Evolutionary conservation across 108 stramenopile genomes (phyloP), one percentile per base, ranked within the genome.

Genomic region (Stephanodiscus minutulus): DNA sequence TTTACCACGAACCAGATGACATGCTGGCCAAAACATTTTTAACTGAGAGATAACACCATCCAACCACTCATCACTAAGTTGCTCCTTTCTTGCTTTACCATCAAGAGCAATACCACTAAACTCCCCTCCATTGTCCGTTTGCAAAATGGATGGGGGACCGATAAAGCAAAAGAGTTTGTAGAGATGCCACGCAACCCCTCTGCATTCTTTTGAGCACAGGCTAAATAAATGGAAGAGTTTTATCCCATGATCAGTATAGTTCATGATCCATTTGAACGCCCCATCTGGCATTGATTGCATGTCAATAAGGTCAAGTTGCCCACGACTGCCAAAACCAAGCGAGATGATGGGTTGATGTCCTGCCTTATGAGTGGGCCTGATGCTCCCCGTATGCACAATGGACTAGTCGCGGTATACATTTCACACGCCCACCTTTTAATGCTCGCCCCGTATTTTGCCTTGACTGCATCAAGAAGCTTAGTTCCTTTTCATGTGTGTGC

Each of bases 281-380:
- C 66, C 65, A 66, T 74, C 73, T 11, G 73, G 65, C 73, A 74
- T 74, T 1, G 24, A 58, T 41, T 74, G 73, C 31, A 57, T 55
- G 44, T 74, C 65, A 58, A 67, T 67, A 28, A 66, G n/a, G n/a
- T 74, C 73, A 50, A 74, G 36, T 50, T 74, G 64, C 1, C 52
- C 73, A 21, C 73, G 53, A 7, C 13, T 2, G n/a, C 55, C 55
- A 28, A 67, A 57, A 12, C 64, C 73, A 57, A 17, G n/a, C n/a
- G 73, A 66, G 29, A 74, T 31, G 47, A 74, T 66, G 9, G 64
- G 64, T 25, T 56, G 53, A 59, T 57, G 56, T 36, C 73, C 73
- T 35, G 73, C 73, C 17, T 28, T 67, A 18, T 54, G 39, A 20
- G 54, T 74, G 18, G 17, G 17, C 48, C 48, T 5, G 20, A 49